phyloP scores from a whole-genome alignment of 2,329 filamentous ascomycete species.

The Drechmeria coniospora region DNA sequence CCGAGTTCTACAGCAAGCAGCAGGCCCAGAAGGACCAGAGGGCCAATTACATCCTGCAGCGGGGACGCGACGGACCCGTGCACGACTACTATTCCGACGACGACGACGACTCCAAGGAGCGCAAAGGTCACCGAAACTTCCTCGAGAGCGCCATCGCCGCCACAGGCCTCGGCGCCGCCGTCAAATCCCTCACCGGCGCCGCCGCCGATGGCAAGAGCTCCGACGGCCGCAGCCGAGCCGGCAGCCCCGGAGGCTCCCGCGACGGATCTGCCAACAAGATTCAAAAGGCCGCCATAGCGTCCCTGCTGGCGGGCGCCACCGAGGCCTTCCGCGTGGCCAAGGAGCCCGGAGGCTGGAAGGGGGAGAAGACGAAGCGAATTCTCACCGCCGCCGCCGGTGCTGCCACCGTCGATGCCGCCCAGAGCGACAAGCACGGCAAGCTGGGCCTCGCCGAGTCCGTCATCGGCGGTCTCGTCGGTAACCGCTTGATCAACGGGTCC shows the following conservation, averaged over 20 bases:
- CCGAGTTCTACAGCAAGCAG: conserved; percentile 46
- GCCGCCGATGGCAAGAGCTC: conserved; percentile 24
- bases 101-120: conserved; percentile 36
- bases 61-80: conserved; percentile 35
- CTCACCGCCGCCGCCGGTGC: conserved; percentile 77
- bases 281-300: conserved; percentile 81
- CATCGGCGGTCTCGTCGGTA: conserved; percentile 74
- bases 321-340: conserved; percentile 87
- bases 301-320: conserved; percentile 74
- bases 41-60: conserved; percentile 36
- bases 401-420: conserved; percentile 67
- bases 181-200: conserved; percentile 41
- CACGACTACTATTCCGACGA: conserved; percentile 43
- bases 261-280: conserved; percentile 45
- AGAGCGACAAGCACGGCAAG: conserved; percentile 63
- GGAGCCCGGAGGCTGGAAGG: conserved; percentile 77
- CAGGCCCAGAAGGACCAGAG: conserved; percentile 40
- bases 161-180: conserved; percentile 45
- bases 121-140: conserved; percentile 48
- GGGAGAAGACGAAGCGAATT: conserved; percentile 81
- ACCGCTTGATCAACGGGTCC: conserved; percentile 71
- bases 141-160: conserved; percentile 47
- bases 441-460: conserved; percentile 75
- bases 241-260: conserved; percentile 27
- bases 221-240: conserved; percentile 33